These are phyloP conservation scores for Nepenthes mirabilis DNA, from an alignment of 148 eudicot genomes.

Conservation along the genomic window DNA sequence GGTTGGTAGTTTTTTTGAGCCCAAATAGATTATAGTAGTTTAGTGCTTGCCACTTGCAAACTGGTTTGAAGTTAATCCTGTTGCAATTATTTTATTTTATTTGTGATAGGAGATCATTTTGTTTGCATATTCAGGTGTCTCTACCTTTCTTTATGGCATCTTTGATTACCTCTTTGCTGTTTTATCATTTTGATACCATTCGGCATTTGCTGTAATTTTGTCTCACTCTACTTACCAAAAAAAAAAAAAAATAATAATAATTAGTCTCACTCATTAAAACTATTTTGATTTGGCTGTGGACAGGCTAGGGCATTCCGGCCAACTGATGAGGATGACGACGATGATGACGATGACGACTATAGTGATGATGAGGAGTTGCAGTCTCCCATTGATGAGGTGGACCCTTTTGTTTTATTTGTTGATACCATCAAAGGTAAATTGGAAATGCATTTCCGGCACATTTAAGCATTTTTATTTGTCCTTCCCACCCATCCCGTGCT, in stretches of 20 bases:
- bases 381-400: conserved; percentile 87
- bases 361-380: conserved; percentile 92
- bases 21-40: no score
- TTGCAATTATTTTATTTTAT: no score
- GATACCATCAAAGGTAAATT: conserved; percentile 65
- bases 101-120: no score
- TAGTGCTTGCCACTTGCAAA: no score
- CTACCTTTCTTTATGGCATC: no score
- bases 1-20: no score
- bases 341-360: conserved; percentile 84
- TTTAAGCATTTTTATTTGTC: no score
- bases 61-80: no score
- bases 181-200: no score
- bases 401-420: conserved; percentile 84
- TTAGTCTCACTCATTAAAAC: background rate
- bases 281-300: background rate
- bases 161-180: no score
- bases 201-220: background rate
- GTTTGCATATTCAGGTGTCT: no score
- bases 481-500: background rate
- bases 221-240: background rate
- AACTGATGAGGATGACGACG: conserved; percentile 70
- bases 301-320: conserved; percentile 86
- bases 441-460: background rate
- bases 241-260: background rate